Percentiles rank a stretch among this genome's conserved stretches.
These are phyloP conservation scores for Nemania diffusa DNA, from an alignment of 2,329 filamentous ascomycete genomes.

Conservation along the genomic window DNA sequence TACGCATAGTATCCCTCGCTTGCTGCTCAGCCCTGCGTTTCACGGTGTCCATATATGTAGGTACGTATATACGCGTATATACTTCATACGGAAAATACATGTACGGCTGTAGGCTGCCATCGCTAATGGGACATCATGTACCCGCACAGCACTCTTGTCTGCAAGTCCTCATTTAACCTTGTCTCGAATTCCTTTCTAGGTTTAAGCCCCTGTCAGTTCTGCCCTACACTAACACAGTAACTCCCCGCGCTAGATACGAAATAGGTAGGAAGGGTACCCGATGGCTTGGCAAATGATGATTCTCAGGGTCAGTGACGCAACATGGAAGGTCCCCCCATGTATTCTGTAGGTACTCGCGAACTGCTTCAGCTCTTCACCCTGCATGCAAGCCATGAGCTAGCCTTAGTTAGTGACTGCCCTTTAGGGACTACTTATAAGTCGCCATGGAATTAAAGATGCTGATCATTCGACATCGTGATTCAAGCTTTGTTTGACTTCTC, in stretches of 20 bases:
- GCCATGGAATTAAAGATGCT: background rate
- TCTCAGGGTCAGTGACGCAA: constrained; percentile 9
- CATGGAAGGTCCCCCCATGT: background rate
- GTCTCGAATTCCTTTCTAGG: background rate
- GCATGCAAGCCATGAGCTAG: background rate
- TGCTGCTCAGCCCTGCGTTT: background rate
- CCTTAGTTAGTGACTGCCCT: background rate
- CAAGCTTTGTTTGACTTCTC: background rate
- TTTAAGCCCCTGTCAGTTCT: background rate
- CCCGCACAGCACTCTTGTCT: background rate
- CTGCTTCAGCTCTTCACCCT: constrained; percentile 15
- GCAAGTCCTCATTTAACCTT: background rate
- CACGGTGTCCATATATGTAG: background rate
- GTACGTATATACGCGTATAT: background rate
- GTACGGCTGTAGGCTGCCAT: too few relatives aligned
- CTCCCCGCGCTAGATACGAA: too few relatives aligned
- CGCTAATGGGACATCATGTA: background rate
- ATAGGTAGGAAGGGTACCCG: background rate
- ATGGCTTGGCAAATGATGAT: too few relatives aligned
- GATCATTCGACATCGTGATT: constrained; percentile 5
- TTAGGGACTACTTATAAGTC: constrained; percentile 20
- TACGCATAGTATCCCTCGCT: background rate
- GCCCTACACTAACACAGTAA: background rate
- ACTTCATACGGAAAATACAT: too few relatives aligned
- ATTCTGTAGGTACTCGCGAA: too few relatives aligned